Evolutionary conservation across 106 monocot species (phyloP).

Genomic region (Dioscorea alata): DNA sequence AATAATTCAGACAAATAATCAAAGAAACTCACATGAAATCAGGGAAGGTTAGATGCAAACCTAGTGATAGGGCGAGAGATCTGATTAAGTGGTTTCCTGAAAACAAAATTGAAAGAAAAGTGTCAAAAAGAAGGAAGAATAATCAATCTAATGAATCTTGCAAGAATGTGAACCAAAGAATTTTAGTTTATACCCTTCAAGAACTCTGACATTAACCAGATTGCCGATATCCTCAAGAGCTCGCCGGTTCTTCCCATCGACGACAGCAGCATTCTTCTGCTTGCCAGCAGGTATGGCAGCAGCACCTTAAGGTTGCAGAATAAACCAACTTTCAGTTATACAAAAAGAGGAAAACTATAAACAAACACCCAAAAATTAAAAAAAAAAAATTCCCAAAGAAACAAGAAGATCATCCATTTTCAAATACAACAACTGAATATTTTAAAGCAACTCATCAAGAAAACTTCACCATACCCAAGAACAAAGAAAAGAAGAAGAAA

Average conservation of each 20-base stretch:
- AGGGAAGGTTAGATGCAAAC: neutral
- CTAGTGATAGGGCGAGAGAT: conserved; percentile 25
- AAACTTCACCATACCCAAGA: neutral
- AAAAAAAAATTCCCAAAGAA: too few species aligned
- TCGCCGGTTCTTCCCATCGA: conserved; percentile 22
- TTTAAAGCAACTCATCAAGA: neutral
- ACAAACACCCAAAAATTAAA: neutral
- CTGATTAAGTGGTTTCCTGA: conserved; percentile 8
- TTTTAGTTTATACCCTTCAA: conserved; percentile 1
- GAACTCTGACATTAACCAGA: conserved; percentile 17
- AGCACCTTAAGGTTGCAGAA: conserved; percentile 14
- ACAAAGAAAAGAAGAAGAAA: neutral
- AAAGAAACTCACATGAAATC: neutral
- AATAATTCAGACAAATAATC: neutral
- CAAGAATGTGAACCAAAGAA: neutral
- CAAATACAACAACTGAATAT: neutral
- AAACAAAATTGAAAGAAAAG: neutral
- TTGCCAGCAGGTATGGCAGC: conserved; percentile 17
- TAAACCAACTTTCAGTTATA: neutral
- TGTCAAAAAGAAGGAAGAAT: neutral
- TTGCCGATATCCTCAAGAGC: conserved; percentile 52
- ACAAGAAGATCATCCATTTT: neutral
- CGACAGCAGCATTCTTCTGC: conserved; percentile 16
- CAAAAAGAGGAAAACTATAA: neutral
- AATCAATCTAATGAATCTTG: neutral